phyloP scores from a whole-genome alignment of 108 stramenopile species.

The Nannochloropsis oceanica region DNA sequence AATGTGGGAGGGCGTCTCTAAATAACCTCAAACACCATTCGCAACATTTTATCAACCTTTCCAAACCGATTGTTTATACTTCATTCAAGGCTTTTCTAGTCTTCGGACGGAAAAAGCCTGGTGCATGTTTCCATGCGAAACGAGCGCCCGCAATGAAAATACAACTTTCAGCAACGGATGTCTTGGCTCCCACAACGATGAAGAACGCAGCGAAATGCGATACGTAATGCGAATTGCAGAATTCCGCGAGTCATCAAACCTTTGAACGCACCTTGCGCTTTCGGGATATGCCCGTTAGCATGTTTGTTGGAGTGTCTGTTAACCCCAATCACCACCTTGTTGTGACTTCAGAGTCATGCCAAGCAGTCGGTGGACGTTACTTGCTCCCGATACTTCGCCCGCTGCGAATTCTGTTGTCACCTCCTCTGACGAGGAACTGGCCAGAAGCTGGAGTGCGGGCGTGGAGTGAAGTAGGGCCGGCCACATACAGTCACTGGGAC shows the following conservation, averaged over 20 bases:
- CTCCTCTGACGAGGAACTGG: background rate
- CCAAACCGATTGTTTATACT: background rate
- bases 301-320: slow-evolving; percentile 72
- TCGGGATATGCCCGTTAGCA: slow-evolving; percentile 62
- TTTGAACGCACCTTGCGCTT: slow-evolving; percentile 94
- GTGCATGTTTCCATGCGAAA: slow-evolving; percentile 18
- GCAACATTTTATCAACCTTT: slow-evolving; percentile 39
- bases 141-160: slow-evolving; percentile 24
- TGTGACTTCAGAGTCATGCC: background rate
- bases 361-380: background rate
- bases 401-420: background rate
- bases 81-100: background rate
- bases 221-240: slow-evolving; percentile 91
- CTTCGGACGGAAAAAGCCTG: background rate
- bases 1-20: background rate
- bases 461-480: background rate
- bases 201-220: slow-evolving; percentile 98
- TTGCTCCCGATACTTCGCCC: background rate
- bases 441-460: background rate
- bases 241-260: slow-evolving; percentile 83
- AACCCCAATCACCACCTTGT: slow-evolving; percentile 39
- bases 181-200: slow-evolving; percentile 95
- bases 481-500: background rate
- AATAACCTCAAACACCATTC: background rate
- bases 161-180: slow-evolving; percentile 92